Evolutionary conservation across 1,284 basidiomycete species (phyloP).

Genomic region (Cryptococcus sp.): DNA sequence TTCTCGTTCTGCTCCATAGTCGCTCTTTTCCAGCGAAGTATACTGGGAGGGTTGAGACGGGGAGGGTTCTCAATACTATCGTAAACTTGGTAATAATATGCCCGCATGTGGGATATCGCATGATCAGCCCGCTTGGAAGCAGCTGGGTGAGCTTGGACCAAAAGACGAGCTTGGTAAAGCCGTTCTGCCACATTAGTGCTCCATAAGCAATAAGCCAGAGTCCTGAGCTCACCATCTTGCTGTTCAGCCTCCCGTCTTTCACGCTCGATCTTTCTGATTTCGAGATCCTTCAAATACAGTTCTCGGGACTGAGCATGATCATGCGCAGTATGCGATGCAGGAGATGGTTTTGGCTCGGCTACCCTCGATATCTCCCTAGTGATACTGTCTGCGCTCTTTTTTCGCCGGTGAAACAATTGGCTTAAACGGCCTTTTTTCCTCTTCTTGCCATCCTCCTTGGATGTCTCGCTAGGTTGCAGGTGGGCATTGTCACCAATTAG

Average conservation of each 20-base stretch:
- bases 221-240: conserved; percentile 26
- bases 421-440: conserved; percentile 21
- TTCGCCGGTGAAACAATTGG: conserved; percentile 16
- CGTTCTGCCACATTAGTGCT: conserved; percentile 26
- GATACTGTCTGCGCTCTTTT: conserved; percentile 7
- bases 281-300: conserved; percentile 16
- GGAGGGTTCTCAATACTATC: conserved; percentile 39
- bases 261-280: conserved; percentile 30
- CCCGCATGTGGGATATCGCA: conserved; percentile 37
- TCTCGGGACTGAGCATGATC: conserved; percentile 15
- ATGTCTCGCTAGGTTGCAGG: conserved; percentile 3
- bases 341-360: conserved; percentile 4
- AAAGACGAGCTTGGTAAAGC: conserved; percentile 33
- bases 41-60: conserved; percentile 36
- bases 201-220: conserved; percentile 2
- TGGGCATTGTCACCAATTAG: not conserved
- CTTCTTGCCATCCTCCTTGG: conserved; percentile 4
- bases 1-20: conserved; percentile 31
- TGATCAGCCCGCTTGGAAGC: conserved; percentile 34
- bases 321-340: too few relatives aligned
- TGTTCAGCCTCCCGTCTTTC: conserved; percentile 38
- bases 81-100: conserved; percentile 39
- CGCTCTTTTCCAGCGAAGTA: conserved; percentile 34
- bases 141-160: conserved; percentile 41
- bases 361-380: conserved; percentile 2